Evolutionary conservation across 2,329 filamentous ascomycete species (phyloP).

Genomic region (Alternaria viburni): DNA sequence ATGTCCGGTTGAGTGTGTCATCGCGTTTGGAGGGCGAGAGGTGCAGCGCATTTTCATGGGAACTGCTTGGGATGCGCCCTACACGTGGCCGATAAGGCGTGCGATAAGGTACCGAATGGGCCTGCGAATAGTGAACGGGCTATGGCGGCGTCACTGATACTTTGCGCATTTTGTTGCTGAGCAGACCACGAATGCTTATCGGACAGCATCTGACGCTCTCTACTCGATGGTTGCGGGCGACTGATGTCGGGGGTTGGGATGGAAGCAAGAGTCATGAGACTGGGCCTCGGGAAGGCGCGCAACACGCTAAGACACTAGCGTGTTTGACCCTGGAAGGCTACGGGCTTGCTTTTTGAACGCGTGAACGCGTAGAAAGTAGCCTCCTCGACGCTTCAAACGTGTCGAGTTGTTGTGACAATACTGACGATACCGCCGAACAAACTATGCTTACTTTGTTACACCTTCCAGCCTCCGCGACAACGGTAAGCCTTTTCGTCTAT

Average conservation of each 20-base stretch:
- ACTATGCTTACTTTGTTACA: background rate
- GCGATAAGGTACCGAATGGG: background rate
- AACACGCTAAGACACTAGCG: background rate
- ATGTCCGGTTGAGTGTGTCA: background rate
- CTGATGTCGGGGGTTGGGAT: background rate
- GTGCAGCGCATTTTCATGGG: background rate
- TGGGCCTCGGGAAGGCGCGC: background rate
- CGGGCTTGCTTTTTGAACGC: background rate
- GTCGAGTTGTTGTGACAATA: background rate
- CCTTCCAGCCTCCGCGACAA: background rate
- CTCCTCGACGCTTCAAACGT: too few species aligned
- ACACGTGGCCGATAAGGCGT: background rate
- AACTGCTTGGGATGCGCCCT: background rate
- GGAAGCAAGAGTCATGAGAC: background rate
- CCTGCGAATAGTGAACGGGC: background rate
- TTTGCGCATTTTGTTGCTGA: background rate
- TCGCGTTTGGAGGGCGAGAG: background rate
- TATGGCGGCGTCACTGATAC: rapidly evolving
- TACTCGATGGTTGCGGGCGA: background rate
- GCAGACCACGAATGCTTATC: background rate
- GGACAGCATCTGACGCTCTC: background rate
- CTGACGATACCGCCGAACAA: background rate
- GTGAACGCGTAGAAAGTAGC: background rate
- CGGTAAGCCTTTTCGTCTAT: background rate
- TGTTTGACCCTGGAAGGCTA: background rate